Base-by-base conservation (phyloP, 306 rosid genomes). In the Quercus alba region DNA sequence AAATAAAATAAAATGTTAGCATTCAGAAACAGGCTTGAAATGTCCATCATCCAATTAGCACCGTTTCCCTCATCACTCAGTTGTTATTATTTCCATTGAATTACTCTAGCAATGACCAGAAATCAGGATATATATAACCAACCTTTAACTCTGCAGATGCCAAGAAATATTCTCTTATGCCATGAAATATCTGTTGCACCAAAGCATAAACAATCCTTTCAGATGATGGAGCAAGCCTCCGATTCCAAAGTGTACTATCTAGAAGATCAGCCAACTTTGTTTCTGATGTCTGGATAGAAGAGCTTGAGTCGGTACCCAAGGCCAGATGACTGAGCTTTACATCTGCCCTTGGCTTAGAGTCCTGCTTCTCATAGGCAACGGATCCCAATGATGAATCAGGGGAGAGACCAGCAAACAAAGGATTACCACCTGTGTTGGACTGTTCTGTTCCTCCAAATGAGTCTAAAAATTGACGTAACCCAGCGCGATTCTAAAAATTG, bases 101-200 rank as follows among this genome's bases (percentile, higher is more conserved):
- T 51, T 56, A 76, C 51, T 20, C 59, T 33, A 75, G 66, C 73
- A 46, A 51, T 13, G 66, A 78, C 30, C 57, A 80, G 67, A 28
- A 49, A 79, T 71, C 31, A 78, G 52, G 69, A 85, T 78, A 79
- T 35, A 64, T 17, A 78, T 77, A 26, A 59, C 96, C 84, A 78
- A 95, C 99, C 99, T 93, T 95, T 59, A 95, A 85, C 83, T 95
- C 98, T 7, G 99, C 91, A 56, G 99, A 95, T 72, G 95, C 98
- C 87, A 95, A 80, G 87, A 95, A 95, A 87, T 95, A 91, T 72
- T 95, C 98, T 81, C 94, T 85, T 79, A 95, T 95, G 80, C 99
- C 99, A 75, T 93, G 98, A 84, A 95, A 95, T 86, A 95, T 93
- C 80, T 95, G 99, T 79, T 93, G 99, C 23, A 95, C 99, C 85